Base-by-base conservation (phyloP, 1,139 yeast genomes). In the Pneumocystis wakefieldiae region DNA sequence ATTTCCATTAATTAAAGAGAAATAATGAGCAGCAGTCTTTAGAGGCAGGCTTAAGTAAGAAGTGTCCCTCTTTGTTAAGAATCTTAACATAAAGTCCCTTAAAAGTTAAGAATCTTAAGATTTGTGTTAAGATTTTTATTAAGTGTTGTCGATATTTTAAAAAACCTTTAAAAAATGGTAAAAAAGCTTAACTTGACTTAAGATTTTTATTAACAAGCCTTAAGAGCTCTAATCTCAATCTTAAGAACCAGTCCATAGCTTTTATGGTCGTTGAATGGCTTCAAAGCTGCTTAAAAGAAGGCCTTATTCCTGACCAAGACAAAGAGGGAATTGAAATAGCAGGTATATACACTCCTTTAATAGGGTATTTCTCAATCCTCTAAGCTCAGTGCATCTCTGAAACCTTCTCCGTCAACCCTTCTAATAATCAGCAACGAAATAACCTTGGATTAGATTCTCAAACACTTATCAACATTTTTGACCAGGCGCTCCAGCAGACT, bases 311-410 rank as follows among this genome's bases (percentile, higher is more conserved):
- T 57, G 87, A 85, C 68, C 97, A 91, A 69, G 88, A 85, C 71
- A 81, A 81, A 66, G 98, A 92, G 69, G 88, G 97, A n/a, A 80
- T 92, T 71, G 97, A 91, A 68, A 95, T 92, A 62, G 97, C 97
- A 68, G 82, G 90, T 70, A 96, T 88, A 28, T 42, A 59, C 19
- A 57, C 60, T 19, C 1, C 4, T 39, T 12, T 48, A 29, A 7
- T 12, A 37, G 0, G 5, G 17, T 32, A 35, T 38, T 38, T 12
- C 12, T 32, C 14, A 61, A 28, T 12, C 0, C 7, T 29, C 32
- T 24, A 48, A 60, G 66, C 64, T 38, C 68, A 68, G 72, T 89
- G 97, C 77, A 82, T 92, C 66, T 83, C 89, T 39, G 97, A 91
- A 71, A 91, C 95, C 6, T 92, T 86, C 74, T 85, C 80, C 64